Evolutionary conservation across 179 eudicot genomes (phyloP).

Genomic region (Silene noctiflora): DNA sequence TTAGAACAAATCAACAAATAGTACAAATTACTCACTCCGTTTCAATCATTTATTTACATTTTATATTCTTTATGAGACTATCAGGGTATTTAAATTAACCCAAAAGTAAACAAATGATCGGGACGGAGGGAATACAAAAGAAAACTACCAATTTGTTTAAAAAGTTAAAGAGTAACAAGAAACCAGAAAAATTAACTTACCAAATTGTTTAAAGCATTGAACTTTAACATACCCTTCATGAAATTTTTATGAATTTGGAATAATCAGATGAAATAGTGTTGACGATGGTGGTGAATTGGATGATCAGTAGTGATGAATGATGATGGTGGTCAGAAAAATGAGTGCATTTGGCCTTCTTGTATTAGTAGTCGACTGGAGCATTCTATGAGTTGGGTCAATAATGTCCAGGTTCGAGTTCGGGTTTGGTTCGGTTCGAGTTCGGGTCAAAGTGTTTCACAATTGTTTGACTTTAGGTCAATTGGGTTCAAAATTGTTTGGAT

Average conservation of each 20-base stretch:
- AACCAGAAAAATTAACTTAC: constrained; percentile 24
- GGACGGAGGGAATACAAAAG: not conserved
- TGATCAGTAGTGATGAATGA: not conserved
- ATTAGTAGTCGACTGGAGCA: not conserved
- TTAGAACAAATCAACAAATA: not conserved
- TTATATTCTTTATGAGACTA: no score
- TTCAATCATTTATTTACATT: no score
- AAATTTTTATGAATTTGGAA: not conserved
- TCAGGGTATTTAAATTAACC: no score
- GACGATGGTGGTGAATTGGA: not conserved
- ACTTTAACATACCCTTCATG: constrained; percentile 30
- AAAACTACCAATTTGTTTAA: not conserved
- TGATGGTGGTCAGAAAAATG: not conserved
- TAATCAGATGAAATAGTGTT: not conserved
- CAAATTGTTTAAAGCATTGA: constrained; percentile 25
- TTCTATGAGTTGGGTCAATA: no score
- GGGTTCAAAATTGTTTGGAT: no score
- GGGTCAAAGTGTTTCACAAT: no score
- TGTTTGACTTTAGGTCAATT: no score
- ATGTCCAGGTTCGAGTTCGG: no score
- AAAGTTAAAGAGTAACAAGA: not conserved
- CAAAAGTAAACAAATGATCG: no score
- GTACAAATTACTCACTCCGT: no score
- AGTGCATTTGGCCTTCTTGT: not conserved
- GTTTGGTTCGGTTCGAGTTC: no score